Base-by-base conservation (phyloP, 805 yeast species). In the Tetrapisispora taiwanensis region DNA sequence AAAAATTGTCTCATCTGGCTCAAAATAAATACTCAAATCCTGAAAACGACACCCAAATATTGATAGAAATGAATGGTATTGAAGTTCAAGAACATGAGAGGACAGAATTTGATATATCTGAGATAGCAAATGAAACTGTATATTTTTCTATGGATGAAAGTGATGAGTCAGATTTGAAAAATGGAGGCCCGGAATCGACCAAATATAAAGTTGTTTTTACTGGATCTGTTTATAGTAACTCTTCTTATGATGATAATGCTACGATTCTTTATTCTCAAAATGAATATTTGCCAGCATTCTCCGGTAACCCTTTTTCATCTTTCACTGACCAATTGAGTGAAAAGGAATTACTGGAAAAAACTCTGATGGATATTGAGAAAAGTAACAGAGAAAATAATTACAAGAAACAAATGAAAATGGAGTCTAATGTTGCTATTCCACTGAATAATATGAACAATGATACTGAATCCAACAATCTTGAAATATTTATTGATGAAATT, bases 221-320 rank as follows among this genome's bases (percentile, higher is more conserved):
- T 7, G 52, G 46, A 9, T 58, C 62, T 6, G 50, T 48, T 1
- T 58, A 58, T 30, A 57, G 59, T 41, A 35, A 50, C 1, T 44
- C 56, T 4, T 56, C 61, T 9, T 39, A 27, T 34, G 56, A 51
- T 13, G 58, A 55, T 28, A 51, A 51, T 33, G 41, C 31, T 2
- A 38, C 44, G 1, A 7, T 46, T n/a, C 17, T 40, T 19, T 45
- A 46, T 9, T 33, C 49, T 1, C 10, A 37, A 7, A 30, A 34
- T 15, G 51, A 46, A 13, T 58, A 58, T 36, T 36, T 51, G 1
- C 55, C 62, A 7, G 60, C 61, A 12, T 52, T 56, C 37, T 35
- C 35, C 5, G 43, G 42, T 2, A 44, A 55, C 36, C 59, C 60
- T 9, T 55, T 56, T 34, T 15, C 41, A 3, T 13, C 9, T 8